Conservation (phyloP, 2,329 filamentous ascomycete species). For the Cladosporium cucumerinum region DNA sequence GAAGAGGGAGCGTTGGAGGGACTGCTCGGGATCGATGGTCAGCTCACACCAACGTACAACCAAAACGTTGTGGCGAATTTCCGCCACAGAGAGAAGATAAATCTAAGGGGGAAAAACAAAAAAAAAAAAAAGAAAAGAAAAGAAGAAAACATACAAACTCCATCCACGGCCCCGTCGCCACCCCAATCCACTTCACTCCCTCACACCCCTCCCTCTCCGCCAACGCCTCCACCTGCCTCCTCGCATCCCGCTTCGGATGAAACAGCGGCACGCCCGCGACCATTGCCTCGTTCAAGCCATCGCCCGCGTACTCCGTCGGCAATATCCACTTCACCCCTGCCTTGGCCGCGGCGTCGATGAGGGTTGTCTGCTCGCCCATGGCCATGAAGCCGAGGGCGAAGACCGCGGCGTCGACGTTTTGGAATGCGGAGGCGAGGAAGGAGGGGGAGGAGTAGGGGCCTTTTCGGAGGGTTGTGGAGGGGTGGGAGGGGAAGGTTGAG, state of each 20-base stretch:
- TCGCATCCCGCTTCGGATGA: conserved; percentile 18
- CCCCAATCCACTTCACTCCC: conserved; percentile 41
- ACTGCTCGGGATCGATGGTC: background rate
- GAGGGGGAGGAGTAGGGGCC: conserved; percentile 24
- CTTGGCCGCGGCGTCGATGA: conserved; percentile 28
- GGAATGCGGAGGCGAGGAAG: conserved; percentile 25
- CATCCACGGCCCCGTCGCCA: conserved; percentile 33
- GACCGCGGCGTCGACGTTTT: conserved; percentile 32
- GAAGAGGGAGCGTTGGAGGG: conserved; percentile 35
- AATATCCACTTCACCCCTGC: conserved; percentile 31
- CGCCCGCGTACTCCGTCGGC: conserved; percentile 26
- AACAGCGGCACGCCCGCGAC: conserved; percentile 22
- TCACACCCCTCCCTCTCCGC: conserved; percentile 23
- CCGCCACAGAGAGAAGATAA: no score
- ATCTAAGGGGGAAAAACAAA: no score
- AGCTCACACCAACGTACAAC: background rate
- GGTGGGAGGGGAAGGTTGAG: conserved; percentile 37
- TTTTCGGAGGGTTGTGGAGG: conserved; percentile 26
- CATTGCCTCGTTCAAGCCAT: conserved; percentile 24
- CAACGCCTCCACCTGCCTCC: conserved; percentile 26
- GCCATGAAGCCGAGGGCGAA: conserved; percentile 31
- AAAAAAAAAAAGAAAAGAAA: background rate
- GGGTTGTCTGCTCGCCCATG: conserved; percentile 21
- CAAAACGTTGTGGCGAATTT: no score
- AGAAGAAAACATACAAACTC: conserved; percentile 19